phyloP scores from a whole-genome alignment of 306 rosid species.

The Corylus heterophylla region DNA sequence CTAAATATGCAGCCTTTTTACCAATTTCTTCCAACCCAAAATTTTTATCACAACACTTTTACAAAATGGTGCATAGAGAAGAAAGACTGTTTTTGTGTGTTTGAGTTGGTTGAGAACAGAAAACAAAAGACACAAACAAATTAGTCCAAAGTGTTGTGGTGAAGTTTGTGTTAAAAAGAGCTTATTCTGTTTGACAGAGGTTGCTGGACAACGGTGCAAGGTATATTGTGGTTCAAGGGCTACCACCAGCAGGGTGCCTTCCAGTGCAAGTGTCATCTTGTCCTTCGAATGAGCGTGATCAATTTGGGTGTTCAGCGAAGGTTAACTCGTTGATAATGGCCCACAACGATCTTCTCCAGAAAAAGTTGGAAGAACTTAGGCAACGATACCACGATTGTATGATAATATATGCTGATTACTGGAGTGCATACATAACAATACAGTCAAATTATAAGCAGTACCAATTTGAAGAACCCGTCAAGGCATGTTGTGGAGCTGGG shows the following conservation, averaged over 20 bases:
- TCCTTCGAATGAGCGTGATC: slow-evolving; percentile 12
- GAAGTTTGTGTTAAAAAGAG: too few species aligned
- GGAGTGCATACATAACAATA: slow-evolving; percentile 12
- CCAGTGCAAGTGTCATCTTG: slow-evolving; percentile 10
- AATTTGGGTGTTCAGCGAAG: slow-evolving; percentile 15
- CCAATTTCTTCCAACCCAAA: neutral
- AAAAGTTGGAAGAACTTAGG: neutral
- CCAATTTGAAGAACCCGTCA: slow-evolving; percentile 26
- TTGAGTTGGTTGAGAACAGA: too few species aligned
- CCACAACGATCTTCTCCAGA: slow-evolving; percentile 26
- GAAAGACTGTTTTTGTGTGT: too few species aligned
- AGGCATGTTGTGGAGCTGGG: slow-evolving; percentile 29
- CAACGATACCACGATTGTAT: neutral
- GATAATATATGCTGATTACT: slow-evolving; percentile 27
- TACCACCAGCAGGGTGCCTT: slow-evolving; percentile 30
- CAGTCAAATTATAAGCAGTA: neutral
- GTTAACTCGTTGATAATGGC: slow-evolving; percentile 11
- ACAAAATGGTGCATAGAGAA: neutral
- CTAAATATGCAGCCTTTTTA: too few species aligned
- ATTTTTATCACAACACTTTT: too few species aligned
- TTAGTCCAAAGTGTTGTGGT: too few species aligned
- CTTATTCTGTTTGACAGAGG: neutral
- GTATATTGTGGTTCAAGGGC: slow-evolving; percentile 33
- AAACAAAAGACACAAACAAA: too few species aligned
- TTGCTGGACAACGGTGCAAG: slow-evolving; percentile 19